Evolutionary conservation across 1,284 basidiomycete species (phyloP).

Genomic region (Ganoderma lingzhi): DNA sequence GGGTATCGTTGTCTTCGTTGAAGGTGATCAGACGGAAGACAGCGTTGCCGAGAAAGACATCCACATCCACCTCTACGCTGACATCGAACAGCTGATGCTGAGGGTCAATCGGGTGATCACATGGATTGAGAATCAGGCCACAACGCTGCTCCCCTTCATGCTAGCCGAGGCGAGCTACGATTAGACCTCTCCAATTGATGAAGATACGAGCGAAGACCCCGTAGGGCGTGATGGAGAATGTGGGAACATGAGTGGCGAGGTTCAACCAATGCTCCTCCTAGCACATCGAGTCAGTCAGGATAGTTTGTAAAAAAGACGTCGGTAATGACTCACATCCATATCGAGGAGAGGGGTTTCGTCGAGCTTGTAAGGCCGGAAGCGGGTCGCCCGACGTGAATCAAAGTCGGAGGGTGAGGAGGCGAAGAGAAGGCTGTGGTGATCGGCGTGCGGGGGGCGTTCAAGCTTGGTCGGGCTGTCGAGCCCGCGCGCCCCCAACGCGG

Average conservation of each 20-base stretch:
- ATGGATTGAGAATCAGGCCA: not conserved
- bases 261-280: not conserved
- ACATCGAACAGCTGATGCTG: not conserved
- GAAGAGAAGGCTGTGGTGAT: not conserved
- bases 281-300: not conserved
- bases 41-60: not conserved
- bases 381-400: not conserved
- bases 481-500: not conserved
- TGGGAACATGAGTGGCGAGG: not conserved
- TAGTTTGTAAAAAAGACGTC: not conserved
- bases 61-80: not conserved
- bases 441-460: not conserved
- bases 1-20: not conserved
- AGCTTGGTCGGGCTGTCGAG: not conserved
- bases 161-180: not conserved
- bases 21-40: not conserved
- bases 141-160: not conserved
- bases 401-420: not conserved
- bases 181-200: not conserved
- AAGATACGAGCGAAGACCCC: not conserved
- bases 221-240: not conserved
- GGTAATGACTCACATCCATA: not conserved
- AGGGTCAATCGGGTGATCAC: not conserved
- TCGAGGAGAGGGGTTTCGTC: not conserved
- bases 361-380: not conserved